A percentile compares a stretch with the other conserved stretches of the same genome.
Conservation (phyloP, 306 rosid genomes). For the Inga oerstediana region DNA sequence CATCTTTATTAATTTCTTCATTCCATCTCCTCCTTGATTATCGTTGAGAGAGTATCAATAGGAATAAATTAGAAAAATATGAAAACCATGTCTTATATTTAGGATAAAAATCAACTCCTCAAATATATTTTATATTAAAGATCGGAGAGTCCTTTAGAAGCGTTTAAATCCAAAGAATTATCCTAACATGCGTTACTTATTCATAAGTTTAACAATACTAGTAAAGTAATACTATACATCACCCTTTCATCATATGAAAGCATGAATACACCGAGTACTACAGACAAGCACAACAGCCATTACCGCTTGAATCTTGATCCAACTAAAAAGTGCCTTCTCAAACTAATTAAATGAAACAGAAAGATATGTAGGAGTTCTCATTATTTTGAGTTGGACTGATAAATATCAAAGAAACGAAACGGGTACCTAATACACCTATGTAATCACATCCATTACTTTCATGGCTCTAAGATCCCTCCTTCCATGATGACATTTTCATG, state of each 20-base stretch:
- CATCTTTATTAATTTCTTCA: too few species aligned
- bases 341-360: neutral
- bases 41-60: too few species aligned
- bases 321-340: slow-evolving; percentile 6
- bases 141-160: neutral
- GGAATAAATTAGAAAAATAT: too few species aligned
- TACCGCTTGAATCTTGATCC: neutral
- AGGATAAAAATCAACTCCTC: too few species aligned
- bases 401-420: neutral
- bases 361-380: slow-evolving; percentile 15
- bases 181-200: neutral
- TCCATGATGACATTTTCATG: slow-evolving; percentile 17
- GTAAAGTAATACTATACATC: neutral
- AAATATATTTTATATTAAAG: too few species aligned
- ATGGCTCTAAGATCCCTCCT: slow-evolving; percentile 2
- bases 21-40: too few species aligned
- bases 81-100: too few species aligned
- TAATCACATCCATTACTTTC: neutral
- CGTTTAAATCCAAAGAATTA: neutral
- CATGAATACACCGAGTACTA: neutral
- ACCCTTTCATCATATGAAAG: neutral
- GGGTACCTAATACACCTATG: neutral
- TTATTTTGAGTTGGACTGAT: neutral
- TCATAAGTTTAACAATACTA: neutral
- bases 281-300: slow-evolving; percentile 1